These are phyloP conservation scores for Lactarius hengduanensis DNA, from an alignment of 768 basidiomycete genomes.

Conservation along the genomic window DNA sequence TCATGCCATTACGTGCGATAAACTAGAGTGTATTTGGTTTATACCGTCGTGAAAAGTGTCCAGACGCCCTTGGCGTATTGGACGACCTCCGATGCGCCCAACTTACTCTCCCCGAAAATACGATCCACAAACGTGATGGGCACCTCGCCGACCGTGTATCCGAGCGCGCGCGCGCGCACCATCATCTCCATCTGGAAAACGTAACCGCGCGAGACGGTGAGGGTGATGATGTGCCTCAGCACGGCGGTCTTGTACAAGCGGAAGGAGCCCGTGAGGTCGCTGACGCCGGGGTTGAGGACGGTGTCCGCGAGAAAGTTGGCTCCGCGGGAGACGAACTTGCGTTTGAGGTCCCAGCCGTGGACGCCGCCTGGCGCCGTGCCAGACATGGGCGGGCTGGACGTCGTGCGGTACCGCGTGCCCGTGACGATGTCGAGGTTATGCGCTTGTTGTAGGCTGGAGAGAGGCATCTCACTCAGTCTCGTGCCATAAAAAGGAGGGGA, in stretches of 20 bases:
- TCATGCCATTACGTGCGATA: conserved; percentile 3
- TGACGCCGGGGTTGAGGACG: conserved; percentile 80
- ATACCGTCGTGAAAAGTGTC: conserved; percentile 68
- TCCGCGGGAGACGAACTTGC: conserved; percentile 84
- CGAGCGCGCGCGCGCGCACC: conserved; percentile 80
- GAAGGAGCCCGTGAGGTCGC: conserved; percentile 89
- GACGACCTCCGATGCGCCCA: conserved; percentile 85
- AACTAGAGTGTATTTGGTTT: conserved; percentile 13
- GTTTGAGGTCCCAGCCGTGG: conserved; percentile 89
- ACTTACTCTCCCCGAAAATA: conserved; percentile 90
- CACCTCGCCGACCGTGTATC: conserved; percentile 85
- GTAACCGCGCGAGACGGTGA: conserved; percentile 85
- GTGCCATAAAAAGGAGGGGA: not conserved
- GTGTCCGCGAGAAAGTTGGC: conserved; percentile 91
- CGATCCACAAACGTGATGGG: conserved; percentile 95
- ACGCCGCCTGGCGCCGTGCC: conserved; percentile 79
- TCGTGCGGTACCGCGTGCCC: conserved; percentile 80
- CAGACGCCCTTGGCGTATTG: conserved; percentile 86
- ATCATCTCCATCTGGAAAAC: conserved; percentile 99
- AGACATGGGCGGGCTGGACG: conserved; percentile 52
- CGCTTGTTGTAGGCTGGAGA: conserved; percentile 69
- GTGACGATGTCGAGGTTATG: conserved; percentile 92
- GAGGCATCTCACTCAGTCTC: conserved; percentile 8
- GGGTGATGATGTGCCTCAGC: conserved; percentile 77
- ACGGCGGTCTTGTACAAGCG: conserved; percentile 76